A percentile compares a stretch with the other conserved stretches of the same genome.
phyloP scores from a whole-genome alignment of 768 basidiomycete genomes.

The Phanerochaete sordida region DNA sequence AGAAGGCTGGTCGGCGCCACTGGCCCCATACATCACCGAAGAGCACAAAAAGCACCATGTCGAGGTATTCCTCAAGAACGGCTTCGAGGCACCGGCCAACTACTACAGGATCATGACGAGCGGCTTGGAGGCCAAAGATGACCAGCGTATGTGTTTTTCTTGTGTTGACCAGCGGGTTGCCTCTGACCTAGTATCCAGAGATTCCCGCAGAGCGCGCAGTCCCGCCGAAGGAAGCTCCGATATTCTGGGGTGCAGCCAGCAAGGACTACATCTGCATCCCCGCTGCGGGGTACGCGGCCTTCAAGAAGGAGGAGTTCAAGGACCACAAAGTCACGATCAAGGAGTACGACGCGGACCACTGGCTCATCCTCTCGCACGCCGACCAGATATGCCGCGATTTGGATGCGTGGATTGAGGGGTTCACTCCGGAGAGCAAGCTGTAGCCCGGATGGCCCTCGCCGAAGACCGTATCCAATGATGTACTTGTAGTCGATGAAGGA shows the following conservation, averaged over 20 bases:
- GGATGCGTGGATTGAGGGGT: conserved; percentile 6
- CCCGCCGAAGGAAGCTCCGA: neutral
- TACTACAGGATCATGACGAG: conserved; percentile 32
- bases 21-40: conserved; percentile 28
- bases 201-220: neutral
- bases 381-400: conserved; percentile 7
- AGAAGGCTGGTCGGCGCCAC: conserved; percentile 24
- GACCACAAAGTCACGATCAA: conserved; percentile 2
- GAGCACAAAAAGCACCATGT: conserved; percentile 30
- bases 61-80: conserved; percentile 25
- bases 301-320: conserved; percentile 1
- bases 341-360: conserved; percentile 10
- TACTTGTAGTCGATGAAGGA: too few relatives aligned
- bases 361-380: conserved; percentile 5
- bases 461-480: too few relatives aligned
- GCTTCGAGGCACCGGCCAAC: conserved; percentile 31
- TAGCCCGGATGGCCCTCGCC: too few relatives aligned
- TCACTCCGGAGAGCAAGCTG: too few relatives aligned
- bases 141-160: neutral
- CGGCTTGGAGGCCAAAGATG: neutral
- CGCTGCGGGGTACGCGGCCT: neutral
- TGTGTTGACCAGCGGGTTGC: neutral
- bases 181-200: neutral
- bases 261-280: conserved; percentile 1
- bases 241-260: conserved; percentile 3